Evolutionary conservation across 768 basidiomycete species (phyloP), one percentile per base, ranked within the genome.

Genomic region (Pisolithus microcarpus): DNA sequence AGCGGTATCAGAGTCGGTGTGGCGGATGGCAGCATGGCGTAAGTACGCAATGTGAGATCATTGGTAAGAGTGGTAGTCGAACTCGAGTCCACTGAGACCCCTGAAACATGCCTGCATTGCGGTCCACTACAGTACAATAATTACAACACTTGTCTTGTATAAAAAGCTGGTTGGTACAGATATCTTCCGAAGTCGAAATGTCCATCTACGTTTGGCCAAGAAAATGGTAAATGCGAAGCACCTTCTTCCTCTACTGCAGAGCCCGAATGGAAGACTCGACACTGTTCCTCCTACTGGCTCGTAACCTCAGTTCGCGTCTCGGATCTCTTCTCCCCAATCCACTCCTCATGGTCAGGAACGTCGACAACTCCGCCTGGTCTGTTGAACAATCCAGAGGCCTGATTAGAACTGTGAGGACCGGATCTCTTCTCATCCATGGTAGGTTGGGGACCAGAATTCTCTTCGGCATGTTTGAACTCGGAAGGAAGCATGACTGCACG

Each of bases 401-500:
- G 51, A 18, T 18, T 30, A 9, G 28, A 30, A 7, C 28, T 1
- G 28, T 30, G 6, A 30, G 1, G 28, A 30, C 28, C 7, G 28
- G 28, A 30, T 30, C 28, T 47, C 21, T 21, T 44, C 23, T 58
- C 61, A 23, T 66, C 58, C 10, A 18, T 21, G 23, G 39, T 24
- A 23, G 39, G 42, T 6, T 38, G 48, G 8, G 43, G 36, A 13
- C 49, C 54, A 16, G 30, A 46, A n/a, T 58, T 26, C n/a, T 57
- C 65, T 37, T 57, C 40, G n/a, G 30, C 31, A 34, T 64, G 66
- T 54, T 73, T 59, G 53, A 79, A 79, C 51, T 91, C 89, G 36
- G 71, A 72, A 0, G 90, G 91, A 16, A 93, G 74, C 62, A 94
- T 75, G 47, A 94, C 79, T 0, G 92, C 89, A 48, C 92, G 81